Evolutionary conservation across 306 rosid species (phyloP).

Genomic region (Betula pendula): DNA sequence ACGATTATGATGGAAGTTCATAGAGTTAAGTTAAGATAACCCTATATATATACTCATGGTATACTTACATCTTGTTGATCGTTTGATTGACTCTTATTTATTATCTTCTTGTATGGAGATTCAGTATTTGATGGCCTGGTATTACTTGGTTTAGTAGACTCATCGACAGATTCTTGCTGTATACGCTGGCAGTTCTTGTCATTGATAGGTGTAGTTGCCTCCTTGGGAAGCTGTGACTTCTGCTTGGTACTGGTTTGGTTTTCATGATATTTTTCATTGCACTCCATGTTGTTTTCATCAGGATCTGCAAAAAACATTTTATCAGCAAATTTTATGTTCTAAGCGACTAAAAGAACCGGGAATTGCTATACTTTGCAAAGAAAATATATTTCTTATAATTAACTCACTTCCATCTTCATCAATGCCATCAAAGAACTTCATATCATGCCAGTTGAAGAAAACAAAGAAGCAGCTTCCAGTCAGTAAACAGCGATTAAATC

Average conservation of each 20-base stretch:
- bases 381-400: constrained; percentile 14
- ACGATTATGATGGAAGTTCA: too few species aligned
- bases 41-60: background rate
- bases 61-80: constrained; percentile 35
- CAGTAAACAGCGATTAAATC: constrained; percentile 22
- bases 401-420: constrained; percentile 75
- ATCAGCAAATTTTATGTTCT: constrained; percentile 21
- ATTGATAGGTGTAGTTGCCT: constrained; percentile 24
- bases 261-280: constrained; percentile 11
- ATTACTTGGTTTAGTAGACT: constrained; percentile 20
- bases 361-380: constrained; percentile 12
- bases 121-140: constrained; percentile 22
- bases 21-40: too few species aligned
- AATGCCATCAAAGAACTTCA: constrained; percentile 67
- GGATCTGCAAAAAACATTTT: constrained; percentile 51
- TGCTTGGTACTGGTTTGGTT: constrained; percentile 29
- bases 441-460: constrained; percentile 5
- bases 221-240: constrained; percentile 17
- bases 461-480: constrained; percentile 15
- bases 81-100: constrained; percentile 34
- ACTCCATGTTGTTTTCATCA: constrained; percentile 31
- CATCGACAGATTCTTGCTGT: constrained; percentile 37
- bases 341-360: constrained; percentile 16
- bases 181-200: constrained; percentile 20
- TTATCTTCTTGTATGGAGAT: constrained; percentile 14